Conservation (phyloP, 345 rosid species). For the Dipteronia dyeriana region DNA sequence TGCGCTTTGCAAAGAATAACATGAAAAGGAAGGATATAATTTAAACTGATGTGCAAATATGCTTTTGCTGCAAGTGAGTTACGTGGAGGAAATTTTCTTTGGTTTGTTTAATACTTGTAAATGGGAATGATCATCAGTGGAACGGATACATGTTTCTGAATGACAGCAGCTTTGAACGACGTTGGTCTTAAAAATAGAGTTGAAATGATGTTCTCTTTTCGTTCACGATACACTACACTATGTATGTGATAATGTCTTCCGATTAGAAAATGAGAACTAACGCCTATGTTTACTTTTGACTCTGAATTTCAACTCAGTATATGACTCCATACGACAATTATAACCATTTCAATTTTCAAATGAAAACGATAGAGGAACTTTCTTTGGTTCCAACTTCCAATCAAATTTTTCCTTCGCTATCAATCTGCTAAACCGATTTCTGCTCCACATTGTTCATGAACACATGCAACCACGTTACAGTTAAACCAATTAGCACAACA, state of each 20-base stretch:
- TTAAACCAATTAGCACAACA: not conserved
- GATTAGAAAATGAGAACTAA: not conserved
- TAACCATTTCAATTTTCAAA: not conserved
- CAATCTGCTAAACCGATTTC: not conserved
- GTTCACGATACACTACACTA: too few relatives aligned
- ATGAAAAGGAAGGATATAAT: too few relatives aligned
- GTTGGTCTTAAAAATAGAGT: not conserved
- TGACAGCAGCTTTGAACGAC: not conserved
- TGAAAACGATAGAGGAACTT: not conserved
- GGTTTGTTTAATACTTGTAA: not conserved
- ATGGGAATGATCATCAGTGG: not conserved
- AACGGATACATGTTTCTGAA: not conserved
- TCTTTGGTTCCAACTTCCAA: not conserved
- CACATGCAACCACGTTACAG: not conserved
- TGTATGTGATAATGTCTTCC: not conserved
- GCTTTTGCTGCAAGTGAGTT: not conserved
- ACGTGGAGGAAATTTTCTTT: too few relatives aligned
- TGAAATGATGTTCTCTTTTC: not conserved
- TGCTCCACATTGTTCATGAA: not conserved
- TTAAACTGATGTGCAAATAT: not conserved
- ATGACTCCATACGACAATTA: not conserved
- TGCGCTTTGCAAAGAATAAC: too few relatives aligned
- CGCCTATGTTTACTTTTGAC: not conserved
- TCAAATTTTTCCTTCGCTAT: not conserved
- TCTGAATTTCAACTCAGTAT: not conserved